A percentile compares a stretch with the other conserved stretches of the same genome.
Conservation (phyloP, 257 asterid genomes). For the Solanum arcanum region DNA sequence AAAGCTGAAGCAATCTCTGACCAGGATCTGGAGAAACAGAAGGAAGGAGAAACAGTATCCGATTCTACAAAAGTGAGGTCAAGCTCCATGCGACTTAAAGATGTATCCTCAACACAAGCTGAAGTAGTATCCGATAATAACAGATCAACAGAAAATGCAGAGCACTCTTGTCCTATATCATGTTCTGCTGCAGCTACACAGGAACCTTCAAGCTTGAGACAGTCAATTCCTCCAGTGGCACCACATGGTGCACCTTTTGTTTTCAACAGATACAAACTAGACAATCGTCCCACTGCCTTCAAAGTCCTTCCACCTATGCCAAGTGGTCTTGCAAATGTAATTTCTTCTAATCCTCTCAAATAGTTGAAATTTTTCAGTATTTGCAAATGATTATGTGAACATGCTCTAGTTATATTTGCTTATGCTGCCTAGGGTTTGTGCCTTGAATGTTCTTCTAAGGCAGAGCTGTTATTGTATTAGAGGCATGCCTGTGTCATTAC, state of each 20-base stretch:
- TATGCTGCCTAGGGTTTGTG: not conserved
- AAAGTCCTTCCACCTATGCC: constrained; percentile 71
- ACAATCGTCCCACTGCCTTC: constrained; percentile 87
- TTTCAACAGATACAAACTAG: constrained; percentile 72
- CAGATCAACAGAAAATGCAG: constrained; percentile 26
- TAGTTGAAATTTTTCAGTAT: not conserved
- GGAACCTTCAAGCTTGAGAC: constrained; percentile 29
- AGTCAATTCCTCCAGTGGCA: constrained; percentile 41
- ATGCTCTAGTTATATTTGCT: not conserved
- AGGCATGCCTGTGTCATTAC: not conserved
- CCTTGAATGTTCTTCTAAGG: not conserved
- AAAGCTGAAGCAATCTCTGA: constrained; percentile 44
- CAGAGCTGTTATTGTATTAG: not conserved
- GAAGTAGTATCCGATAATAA: constrained; percentile 9
- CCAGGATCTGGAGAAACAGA: constrained; percentile 26
- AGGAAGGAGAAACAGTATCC: constrained; percentile 24
- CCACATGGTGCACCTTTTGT: constrained; percentile 38
- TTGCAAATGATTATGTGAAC: not conserved
- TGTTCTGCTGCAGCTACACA: constrained; percentile 20
- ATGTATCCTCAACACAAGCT: constrained; percentile 23
- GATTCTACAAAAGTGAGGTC: constrained; percentile 35
- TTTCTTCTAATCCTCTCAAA: constrained; percentile 1
- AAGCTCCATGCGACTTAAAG: constrained; percentile 11
- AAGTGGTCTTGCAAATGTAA: constrained; percentile 66
- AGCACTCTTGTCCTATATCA: constrained; percentile 19